A percentile compares a stretch with the other conserved stretches of the same genome.
Conservation (phyloP, 257 asterid species). For the Rubia yunnanensis region DNA sequence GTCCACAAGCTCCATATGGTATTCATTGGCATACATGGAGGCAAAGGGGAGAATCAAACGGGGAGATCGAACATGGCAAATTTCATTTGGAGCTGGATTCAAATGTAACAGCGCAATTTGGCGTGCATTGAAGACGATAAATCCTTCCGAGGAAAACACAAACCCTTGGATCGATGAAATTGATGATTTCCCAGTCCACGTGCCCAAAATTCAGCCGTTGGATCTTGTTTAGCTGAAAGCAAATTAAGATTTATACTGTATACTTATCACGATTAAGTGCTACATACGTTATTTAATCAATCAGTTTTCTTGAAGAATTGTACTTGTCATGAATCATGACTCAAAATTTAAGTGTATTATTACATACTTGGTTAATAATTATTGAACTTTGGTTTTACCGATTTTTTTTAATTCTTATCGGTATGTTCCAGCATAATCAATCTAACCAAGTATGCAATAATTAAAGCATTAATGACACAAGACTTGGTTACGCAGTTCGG, state of each 20-base stretch:
- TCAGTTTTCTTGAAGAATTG: not conserved
- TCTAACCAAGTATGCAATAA: no score
- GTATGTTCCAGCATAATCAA: no score
- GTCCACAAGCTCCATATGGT: slow-evolving; percentile 37
- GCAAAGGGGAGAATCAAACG: slow-evolving; percentile 31
- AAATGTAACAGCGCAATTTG: slow-evolving; percentile 35
- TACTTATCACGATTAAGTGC: not conserved
- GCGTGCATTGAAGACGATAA: slow-evolving; percentile 24
- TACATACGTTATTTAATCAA: not conserved
- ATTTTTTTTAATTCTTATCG: no score
- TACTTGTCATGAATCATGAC: not conserved
- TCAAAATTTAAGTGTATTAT: not conserved
- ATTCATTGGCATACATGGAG: slow-evolving; percentile 27
- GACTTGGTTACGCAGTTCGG: no score
- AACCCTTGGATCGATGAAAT: slow-evolving; percentile 34
- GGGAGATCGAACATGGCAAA: slow-evolving; percentile 33
- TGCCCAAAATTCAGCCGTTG: slow-evolving; percentile 18
- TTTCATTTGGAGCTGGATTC: slow-evolving; percentile 34
- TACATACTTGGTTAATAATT: no score
- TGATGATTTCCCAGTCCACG: slow-evolving; percentile 24
- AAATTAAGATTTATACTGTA: not conserved
- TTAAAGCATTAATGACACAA: no score
- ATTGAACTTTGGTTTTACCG: no score
- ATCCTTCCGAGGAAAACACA: slow-evolving; percentile 23
- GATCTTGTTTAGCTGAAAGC: not conserved